Evolutionary conservation across 768 basidiomycete genomes (phyloP), one percentile per base, ranked within the genome.

Genomic region (Lanmaoa pseudosensibilis): DNA sequence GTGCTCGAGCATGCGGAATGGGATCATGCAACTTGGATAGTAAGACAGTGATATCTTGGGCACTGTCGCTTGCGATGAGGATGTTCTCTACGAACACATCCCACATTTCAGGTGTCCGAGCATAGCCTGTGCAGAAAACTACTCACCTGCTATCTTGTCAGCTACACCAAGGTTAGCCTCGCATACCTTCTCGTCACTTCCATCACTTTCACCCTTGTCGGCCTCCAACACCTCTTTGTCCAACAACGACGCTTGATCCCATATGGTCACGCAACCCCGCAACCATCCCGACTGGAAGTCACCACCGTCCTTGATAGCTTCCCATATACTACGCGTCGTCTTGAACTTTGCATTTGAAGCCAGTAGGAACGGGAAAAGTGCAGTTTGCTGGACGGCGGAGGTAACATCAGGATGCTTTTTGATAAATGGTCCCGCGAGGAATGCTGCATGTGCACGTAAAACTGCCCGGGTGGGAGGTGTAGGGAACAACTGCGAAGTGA

Each of bases 341-440:
- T 83, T 86, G 57, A 86, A 81, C 49, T 86, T 80, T 3, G 87
- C 72, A 65, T 88, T 92, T 8, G 90, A 87, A 62, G 83, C 87
- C 16, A 95, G 69, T 43, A 95, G 73, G 65, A 84, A 83, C 0
- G 92, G 88, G 66, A 92, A 89, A 52, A 95, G 70, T 1, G 86
- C 66, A 33, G 75, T 72, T 58, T 82, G 74, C 57, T 84, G 82
- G 25, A 80, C 68, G 30, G 73, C 68, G 25, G 70, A 36, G 5
- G 52, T n/a, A n/a, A 63, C 2, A 4, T 68, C 55, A 3, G 77
- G 70, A 43, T 75, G 58, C 1, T 55, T 45, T 7, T 63, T 64
- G 30, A 68, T 54, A 55, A 90, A 78, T 34, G 81, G 75, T 0
- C 74, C 67, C 1, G 74, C 71, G 12, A 91, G 73, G 69, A 90